Evolutionary conservation across 169 alveolate genomes (phyloP).

Genomic region (Plasmodium malariae): DNA sequence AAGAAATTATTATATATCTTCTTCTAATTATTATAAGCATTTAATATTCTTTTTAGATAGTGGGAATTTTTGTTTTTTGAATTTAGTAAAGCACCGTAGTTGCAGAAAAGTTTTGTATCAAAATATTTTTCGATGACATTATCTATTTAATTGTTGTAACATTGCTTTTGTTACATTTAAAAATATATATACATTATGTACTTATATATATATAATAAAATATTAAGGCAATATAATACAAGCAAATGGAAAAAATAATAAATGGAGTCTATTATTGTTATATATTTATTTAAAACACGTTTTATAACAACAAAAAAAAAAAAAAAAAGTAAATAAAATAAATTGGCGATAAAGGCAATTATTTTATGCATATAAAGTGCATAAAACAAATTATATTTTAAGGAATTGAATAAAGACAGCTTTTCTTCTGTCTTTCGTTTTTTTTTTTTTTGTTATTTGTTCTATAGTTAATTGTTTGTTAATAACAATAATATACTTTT

Average conservation of each 20-base stretch:
- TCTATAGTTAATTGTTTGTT: constrained; percentile 17
- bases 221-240: constrained; percentile 3
- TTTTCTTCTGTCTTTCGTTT: constrained; percentile 10
- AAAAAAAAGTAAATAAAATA: not conserved
- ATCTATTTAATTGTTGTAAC: constrained; percentile 5
- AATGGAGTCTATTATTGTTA: not conserved
- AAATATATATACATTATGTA: too few relatives aligned
- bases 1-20: too few relatives aligned
- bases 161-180: constrained; percentile 12
- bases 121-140: constrained; percentile 5
- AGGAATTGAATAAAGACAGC: constrained; percentile 10
- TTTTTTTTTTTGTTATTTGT: not conserved
- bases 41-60: not conserved
- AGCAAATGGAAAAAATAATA: not conserved
- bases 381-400: not conserved
- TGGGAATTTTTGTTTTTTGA: not conserved
- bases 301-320: constrained; percentile 3
- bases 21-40: too few relatives aligned
- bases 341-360: not conserved
- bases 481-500: not conserved
- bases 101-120: constrained; percentile 18
- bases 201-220: not conserved
- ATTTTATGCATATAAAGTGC: constrained; percentile 64
- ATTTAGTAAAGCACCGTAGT: constrained; percentile 35
- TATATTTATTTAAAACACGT: constrained; percentile 7